Evolutionary conservation across 2,329 filamentous ascomycete species (phyloP).

Genomic region (Pseudogymnoascus sp.): DNA sequence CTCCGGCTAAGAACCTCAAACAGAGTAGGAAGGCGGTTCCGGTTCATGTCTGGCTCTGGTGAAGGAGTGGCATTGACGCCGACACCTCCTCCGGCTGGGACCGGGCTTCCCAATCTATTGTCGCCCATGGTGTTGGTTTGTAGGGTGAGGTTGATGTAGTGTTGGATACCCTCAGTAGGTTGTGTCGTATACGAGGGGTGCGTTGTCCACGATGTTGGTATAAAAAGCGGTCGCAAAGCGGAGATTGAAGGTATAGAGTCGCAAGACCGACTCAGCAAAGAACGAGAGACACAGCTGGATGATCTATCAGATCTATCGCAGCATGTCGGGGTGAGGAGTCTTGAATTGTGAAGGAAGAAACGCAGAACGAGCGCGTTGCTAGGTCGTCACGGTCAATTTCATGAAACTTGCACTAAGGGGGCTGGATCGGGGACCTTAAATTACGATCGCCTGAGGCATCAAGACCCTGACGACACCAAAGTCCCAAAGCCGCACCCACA

Average conservation of each 20-base stretch:
- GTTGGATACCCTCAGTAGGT: background rate
- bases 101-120: background rate
- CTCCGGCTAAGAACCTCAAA: conserved; percentile 92
- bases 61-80: conserved; percentile 33
- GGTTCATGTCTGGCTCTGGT: conserved; percentile 49
- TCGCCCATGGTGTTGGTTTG: background rate
- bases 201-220: background rate
- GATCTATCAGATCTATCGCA: background rate
- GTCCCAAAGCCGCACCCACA: background rate
- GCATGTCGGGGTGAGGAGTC: background rate
- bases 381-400: conserved; percentile 1
- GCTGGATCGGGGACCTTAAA: conserved; percentile 4
- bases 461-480: conserved; percentile 1
- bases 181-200: conserved; percentile 5
- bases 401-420: conserved; percentile 7
- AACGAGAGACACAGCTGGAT: background rate
- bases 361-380: background rate
- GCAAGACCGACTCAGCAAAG: background rate
- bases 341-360: background rate
- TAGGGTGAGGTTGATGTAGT: background rate
- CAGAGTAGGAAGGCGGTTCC: conserved; percentile 84
- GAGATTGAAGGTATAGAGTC: background rate
- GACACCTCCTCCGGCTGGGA: background rate
- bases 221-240: background rate
- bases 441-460: conserved; percentile 3